Evolutionary conservation across 75 land plant species (phyloP).

Genomic region (Selaginella moellendorffii): DNA sequence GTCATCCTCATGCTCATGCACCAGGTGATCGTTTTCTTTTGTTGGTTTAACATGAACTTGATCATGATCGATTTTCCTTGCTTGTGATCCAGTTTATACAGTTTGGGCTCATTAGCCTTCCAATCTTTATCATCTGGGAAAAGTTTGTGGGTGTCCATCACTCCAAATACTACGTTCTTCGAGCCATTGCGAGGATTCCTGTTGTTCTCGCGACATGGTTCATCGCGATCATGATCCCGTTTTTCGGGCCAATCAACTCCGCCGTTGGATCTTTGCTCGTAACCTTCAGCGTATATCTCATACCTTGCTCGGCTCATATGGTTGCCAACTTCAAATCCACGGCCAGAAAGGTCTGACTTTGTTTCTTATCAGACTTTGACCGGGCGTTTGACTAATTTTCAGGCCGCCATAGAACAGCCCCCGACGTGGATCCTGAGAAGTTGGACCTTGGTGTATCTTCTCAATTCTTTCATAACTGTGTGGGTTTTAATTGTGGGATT

Average conservation of each 20-base stretch:
- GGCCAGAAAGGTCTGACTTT: background rate
- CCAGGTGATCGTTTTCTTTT: constrained; percentile 47
- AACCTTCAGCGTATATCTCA: background rate
- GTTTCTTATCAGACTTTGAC: background rate
- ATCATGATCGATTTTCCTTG: background rate
- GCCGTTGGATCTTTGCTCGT: constrained; percentile 12
- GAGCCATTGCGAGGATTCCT: constrained; percentile 6
- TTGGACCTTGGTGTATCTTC: background rate
- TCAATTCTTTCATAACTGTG: background rate
- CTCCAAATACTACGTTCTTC: background rate
- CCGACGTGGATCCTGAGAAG: too few species aligned
- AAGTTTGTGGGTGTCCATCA: constrained; percentile 11
- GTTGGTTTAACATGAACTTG: background rate
- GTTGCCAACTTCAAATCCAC: background rate
- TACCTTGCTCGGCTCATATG: constrained; percentile 3
- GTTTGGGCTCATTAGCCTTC: background rate
- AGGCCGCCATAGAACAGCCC: background rate
- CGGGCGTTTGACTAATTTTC: background rate
- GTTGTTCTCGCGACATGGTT: constrained; percentile 22
- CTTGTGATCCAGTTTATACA: background rate
- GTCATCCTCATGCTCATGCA: constrained; percentile 70
- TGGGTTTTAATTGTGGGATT: background rate
- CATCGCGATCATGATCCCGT: constrained; percentile 21
- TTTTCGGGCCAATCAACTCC: constrained; percentile 30
- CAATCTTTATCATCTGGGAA: constrained; percentile 3